Conservation (phyloP, 192 early-diverging fungal genomes). For the Backusella morwellensis region DNA sequence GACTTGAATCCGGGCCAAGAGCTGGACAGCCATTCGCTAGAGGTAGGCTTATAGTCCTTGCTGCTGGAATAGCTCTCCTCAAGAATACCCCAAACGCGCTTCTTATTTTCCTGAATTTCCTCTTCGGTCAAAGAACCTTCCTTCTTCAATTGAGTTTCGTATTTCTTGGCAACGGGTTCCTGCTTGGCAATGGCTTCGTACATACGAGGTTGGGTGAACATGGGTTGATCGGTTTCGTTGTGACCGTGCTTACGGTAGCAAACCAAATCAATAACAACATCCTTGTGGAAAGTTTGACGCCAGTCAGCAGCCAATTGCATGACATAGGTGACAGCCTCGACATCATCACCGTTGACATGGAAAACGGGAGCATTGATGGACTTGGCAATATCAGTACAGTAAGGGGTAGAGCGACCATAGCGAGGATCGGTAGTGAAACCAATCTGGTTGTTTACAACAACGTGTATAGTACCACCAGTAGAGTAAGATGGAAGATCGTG, state of each 20-base stretch:
- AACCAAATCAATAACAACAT: conserved; percentile 95
- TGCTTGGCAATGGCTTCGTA: conserved; percentile 89
- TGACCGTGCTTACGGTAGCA: conserved; percentile 98
- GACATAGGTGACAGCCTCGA: conserved; percentile 93
- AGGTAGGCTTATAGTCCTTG: conserved; percentile 86
- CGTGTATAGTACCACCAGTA: conserved; percentile 96
- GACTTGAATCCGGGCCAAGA: conserved; percentile 91
- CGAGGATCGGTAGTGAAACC: conserved; percentile 99
- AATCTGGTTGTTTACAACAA: conserved; percentile 99
- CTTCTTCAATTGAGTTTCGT: conserved; percentile 76
- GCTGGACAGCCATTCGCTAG: conserved; percentile 94
- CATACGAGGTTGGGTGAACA: conserved; percentile 98
- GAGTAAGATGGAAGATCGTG: conserved; percentile 93
- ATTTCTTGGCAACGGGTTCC: conserved; percentile 80
- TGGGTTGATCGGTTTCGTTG: conserved; percentile 99
- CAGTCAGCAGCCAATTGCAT: conserved; percentile 95
- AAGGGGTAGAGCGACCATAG: conserved; percentile 91
- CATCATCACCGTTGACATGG: conserved; percentile 98
- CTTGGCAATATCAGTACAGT: conserved; percentile 98
- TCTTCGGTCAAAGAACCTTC: conserved; percentile 83
- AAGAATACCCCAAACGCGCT: conserved; percentile 87
- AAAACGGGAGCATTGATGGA: conserved; percentile 95
- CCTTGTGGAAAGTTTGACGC: conserved; percentile 94
- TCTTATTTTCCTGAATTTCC: conserved; percentile 86
- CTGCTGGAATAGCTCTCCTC: conserved; percentile 90